Conservation (phyloP, 768 basidiomycete genomes). For the Auricularia cornea region DNA sequence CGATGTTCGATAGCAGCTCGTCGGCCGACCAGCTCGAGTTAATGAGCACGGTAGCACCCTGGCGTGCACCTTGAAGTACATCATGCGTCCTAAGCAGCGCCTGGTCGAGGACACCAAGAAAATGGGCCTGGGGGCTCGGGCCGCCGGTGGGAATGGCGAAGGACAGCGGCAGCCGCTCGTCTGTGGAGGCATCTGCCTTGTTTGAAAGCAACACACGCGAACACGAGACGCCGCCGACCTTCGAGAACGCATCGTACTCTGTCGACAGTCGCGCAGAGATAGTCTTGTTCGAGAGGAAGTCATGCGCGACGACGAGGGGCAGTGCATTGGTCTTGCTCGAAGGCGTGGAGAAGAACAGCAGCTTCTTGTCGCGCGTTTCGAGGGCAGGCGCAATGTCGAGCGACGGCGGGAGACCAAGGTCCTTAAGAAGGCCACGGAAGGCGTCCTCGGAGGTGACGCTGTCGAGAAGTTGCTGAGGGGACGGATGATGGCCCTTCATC, state of each 20-base stretch:
- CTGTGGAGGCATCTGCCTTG: constrained; percentile 21
- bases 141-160: constrained; percentile 48
- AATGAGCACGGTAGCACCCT: constrained; percentile 63
- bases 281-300: constrained; percentile 34
- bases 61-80: constrained; percentile 56
- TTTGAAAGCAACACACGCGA: constrained; percentile 61
- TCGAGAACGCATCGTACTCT: constrained; percentile 69
- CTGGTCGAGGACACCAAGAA: constrained; percentile 68
- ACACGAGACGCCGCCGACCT: constrained; percentile 58
- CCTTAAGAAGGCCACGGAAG: not conserved
- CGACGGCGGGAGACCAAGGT: constrained; percentile 13
- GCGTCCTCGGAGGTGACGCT: constrained; percentile 1
- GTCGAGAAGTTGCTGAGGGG: constrained; percentile 1
- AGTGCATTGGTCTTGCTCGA: constrained; percentile 43
- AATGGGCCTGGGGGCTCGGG: constrained; percentile 40
- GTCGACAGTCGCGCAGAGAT: constrained; percentile 55
- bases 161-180: constrained; percentile 43
- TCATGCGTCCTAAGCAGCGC: constrained; percentile 71
- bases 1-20: constrained; percentile 65
- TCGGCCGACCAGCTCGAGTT: constrained; percentile 65
- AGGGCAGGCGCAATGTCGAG: constrained; percentile 16
- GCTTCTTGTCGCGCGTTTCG: constrained; percentile 31
- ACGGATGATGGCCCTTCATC: constrained; percentile 3
- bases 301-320: constrained; percentile 44
- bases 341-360: constrained; percentile 56